Evolutionary conservation across 2,329 filamentous ascomycete genomes (phyloP), one percentile per base, ranked within the genome.

Genomic region (Fusarium albidum): DNA sequence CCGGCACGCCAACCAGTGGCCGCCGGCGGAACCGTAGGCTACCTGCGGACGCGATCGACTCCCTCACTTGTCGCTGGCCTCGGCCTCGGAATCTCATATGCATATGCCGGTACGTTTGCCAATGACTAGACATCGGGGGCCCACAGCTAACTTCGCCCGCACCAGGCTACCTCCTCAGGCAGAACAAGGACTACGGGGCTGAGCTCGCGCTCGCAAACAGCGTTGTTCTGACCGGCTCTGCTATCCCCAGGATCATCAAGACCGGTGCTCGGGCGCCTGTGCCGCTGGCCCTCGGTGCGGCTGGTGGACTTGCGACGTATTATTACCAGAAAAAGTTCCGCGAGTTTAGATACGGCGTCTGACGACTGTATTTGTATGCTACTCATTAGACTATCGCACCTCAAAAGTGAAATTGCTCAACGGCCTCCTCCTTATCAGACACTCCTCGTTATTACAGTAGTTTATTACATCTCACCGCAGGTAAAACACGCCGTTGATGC

Each of bases 261-360:
- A 76, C 75, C 10, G 69, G 68, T 15, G 74, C 58, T 1, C 68
- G 68, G 40, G 71, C 74, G 1, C 74, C 73, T 9, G 68, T 74
- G 5, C 72, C 74, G 0, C 52, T 77, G 21, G 69, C 63, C 3
- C 65, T 77, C 6, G 69, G 68, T 6, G 68, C 64, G 5, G 67
- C 58, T 0, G 74, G 74, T 32, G 65, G 61, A 26, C 61, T 77
- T 12, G 72, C 75, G 2, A 75, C 73, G 0, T 75, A 58, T 29
- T 77, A 77, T 57, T 77, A 77, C 55, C 71, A 75, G 60, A 75
- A 75, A 62, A 77, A 77, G 62, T 69, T 70, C 45, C 69, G 71
- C 25, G 75, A 77, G 52, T 75, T 77, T 52, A 64, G 65, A 13
- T 76, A 66, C n/a, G 74, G 73, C 9, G 73, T 76, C 3, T 76